Percentiles rank a stretch among this genome's conserved stretches.
phyloP scores from a whole-genome alignment of 2,329 filamentous ascomycete genomes.

The Aspergillus neoniger region DNA sequence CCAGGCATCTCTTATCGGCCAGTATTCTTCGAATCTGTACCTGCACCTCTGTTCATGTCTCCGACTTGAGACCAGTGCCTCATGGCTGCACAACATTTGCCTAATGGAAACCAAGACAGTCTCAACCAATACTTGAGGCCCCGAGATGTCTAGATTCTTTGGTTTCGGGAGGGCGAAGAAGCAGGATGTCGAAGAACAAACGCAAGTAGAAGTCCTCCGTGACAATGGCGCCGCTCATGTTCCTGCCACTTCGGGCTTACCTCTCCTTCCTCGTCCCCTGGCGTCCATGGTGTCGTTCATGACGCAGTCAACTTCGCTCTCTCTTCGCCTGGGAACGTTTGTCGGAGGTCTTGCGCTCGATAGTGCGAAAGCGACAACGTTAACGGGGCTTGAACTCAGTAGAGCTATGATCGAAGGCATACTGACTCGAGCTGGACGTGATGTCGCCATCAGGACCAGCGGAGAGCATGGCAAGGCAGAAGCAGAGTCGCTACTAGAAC shows the following conservation, averaged over 20 bases:
- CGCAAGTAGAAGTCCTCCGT: slow-evolving; percentile 7
- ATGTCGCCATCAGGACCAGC: slow-evolving; percentile 48
- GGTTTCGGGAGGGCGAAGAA: slow-evolving; percentile 18
- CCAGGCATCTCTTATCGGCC: neutral
- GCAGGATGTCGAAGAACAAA: slow-evolving; percentile 12
- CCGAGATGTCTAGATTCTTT: slow-evolving; percentile 23
- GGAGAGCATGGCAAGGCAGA: slow-evolving; percentile 48
- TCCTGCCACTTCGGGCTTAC: slow-evolving; percentile 33
- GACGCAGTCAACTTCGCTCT: slow-evolving; percentile 49
- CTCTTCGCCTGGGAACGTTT: slow-evolving; percentile 46
- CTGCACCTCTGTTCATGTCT: neutral
- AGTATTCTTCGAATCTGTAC: neutral
- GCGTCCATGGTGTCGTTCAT: slow-evolving; percentile 48
- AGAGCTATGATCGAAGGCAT: slow-evolving; percentile 49
- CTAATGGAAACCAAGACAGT: slow-evolving; percentile 4
- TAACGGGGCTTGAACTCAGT: slow-evolving; percentile 48
- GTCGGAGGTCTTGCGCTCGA: slow-evolving; percentile 48
- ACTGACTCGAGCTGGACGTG: slow-evolving; percentile 46
- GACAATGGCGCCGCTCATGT: slow-evolving; percentile 23
- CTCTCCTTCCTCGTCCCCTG: slow-evolving; percentile 46
- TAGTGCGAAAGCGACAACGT: slow-evolving; percentile 46
- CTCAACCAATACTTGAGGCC: slow-evolving; percentile 13
- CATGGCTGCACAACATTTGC: slow-evolving; percentile 9
- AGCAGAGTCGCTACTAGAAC: slow-evolving; percentile 48
- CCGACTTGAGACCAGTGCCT: neutral